Evolutionary conservation across 441 rosid genomes (phyloP).

Genomic region (Erodium texanum): DNA sequence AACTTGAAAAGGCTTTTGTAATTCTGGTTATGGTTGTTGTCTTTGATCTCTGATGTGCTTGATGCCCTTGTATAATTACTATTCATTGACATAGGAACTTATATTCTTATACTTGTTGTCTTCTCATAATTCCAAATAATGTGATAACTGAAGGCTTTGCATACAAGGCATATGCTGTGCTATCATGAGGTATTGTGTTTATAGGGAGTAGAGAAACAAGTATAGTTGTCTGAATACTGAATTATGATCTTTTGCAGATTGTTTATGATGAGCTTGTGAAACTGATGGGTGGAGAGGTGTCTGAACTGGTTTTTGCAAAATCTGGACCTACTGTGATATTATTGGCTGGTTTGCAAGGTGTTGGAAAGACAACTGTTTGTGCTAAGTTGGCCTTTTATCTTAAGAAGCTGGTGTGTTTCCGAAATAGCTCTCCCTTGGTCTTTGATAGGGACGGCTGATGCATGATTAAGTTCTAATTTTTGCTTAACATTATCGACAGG

Average conservation of each 20-base stretch:
- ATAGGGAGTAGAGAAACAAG: neutral
- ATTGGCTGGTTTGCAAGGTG: conserved; percentile 95
- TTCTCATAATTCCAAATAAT: neutral
- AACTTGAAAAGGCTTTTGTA: neutral
- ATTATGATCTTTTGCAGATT: conserved; percentile 37
- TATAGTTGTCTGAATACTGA: neutral
- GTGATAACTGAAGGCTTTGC: neutral
- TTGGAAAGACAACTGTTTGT: conserved; percentile 94
- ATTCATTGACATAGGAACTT: neutral
- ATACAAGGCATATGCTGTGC: too few relatives aligned
- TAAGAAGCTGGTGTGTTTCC: conserved; percentile 68
- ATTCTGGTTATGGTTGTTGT: neutral
- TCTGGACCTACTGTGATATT: conserved; percentile 76
- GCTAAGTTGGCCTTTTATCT: conserved; percentile 88
- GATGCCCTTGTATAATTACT: conserved; percentile 4
- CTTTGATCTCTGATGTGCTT: conserved; percentile 1
- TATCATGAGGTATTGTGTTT: neutral
- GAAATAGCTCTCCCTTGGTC: neutral
- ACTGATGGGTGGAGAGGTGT: conserved; percentile 96
- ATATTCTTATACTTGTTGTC: neutral
- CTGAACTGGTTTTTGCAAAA: conserved; percentile 80
- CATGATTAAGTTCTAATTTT: neutral
- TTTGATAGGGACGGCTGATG: conserved; percentile 3
- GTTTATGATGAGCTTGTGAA: conserved; percentile 84
- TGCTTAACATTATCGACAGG: conserved; percentile 31